Conservation (phyloP, 257 asterid species). For the Rubia yunnanensis region DNA sequence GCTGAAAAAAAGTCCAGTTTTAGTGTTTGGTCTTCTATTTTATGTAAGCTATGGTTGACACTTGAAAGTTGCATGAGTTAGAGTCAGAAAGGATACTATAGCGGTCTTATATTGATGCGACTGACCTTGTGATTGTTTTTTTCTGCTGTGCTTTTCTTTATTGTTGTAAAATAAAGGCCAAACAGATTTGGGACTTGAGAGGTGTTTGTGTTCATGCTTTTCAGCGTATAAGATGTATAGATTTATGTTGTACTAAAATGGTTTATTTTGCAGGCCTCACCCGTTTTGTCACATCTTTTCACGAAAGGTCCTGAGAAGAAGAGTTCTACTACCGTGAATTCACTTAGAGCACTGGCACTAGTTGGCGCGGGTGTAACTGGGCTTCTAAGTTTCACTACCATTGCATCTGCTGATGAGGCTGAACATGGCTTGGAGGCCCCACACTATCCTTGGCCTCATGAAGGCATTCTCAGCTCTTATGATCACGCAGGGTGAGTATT, state of each 20-base stretch:
- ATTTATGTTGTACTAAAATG: neutral
- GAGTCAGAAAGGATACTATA: too few relatives aligned
- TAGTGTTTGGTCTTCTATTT: neutral
- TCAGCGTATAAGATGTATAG: neutral
- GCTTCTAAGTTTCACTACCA: constrained; percentile 53
- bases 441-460: constrained; percentile 68
- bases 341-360: constrained; percentile 26
- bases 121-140: neutral
- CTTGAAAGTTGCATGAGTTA: neutral
- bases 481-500: constrained; percentile 72
- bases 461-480: constrained; percentile 65
- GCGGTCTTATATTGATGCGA: neutral
- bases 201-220: neutral
- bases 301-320: constrained; percentile 28
- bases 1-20: neutral
- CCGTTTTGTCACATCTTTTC: constrained; percentile 12
- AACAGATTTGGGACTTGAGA: neutral
- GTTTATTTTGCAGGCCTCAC: constrained; percentile 13
- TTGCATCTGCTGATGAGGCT: constrained; percentile 73
- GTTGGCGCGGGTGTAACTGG: constrained; percentile 51
- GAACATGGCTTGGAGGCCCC: constrained; percentile 67
- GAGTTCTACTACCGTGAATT: constrained; percentile 36
- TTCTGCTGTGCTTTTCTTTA: neutral
- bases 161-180: neutral
- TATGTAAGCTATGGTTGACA: neutral